Evolutionary conservation across 805 yeast genomes (phyloP).

Genomic region (Blastobotrys attinorum): DNA sequence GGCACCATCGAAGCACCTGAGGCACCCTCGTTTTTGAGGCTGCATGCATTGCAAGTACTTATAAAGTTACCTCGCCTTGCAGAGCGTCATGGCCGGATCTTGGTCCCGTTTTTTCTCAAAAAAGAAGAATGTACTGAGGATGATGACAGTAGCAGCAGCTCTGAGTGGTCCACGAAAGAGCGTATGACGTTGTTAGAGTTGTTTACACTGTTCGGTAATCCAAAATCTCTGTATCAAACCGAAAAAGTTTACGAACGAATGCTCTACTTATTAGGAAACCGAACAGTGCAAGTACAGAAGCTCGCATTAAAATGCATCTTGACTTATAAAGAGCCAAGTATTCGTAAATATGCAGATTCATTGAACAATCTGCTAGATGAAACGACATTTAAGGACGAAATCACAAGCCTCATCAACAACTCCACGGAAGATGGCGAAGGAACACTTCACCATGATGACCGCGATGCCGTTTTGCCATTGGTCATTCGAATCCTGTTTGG

Average conservation of each 20-base stretch:
- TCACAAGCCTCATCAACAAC: constrained; percentile 51
- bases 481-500: constrained; percentile 78
- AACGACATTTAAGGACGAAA: constrained; percentile 76
- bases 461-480: constrained; percentile 54
- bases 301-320: constrained; percentile 63
- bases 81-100: constrained; percentile 48
- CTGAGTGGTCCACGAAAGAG: constrained; percentile 23
- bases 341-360: constrained; percentile 65
- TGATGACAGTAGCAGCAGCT: constrained; percentile 14
- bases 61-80: constrained; percentile 55
- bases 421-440: constrained; percentile 36
- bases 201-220: constrained; percentile 55
- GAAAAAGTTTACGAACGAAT: constrained; percentile 47
- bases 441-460: constrained; percentile 55
- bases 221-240: constrained; percentile 45
- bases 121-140: constrained; percentile 28
- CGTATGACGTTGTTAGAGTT: constrained; percentile 44
- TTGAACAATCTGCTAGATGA: constrained; percentile 73
- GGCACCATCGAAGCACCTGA: constrained; percentile 5
- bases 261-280: constrained; percentile 52
- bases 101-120: constrained; percentile 52
- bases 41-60: constrained; percentile 52
- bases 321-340: constrained; percentile 49
- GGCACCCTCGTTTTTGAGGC: constrained; percentile 42
- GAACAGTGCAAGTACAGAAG: constrained; percentile 56